Evolutionary conservation across 352 stramenopile species (phyloP), one percentile per base, ranked within the genome.

Genomic region (Pilasporangium apinafurcum): DNA sequence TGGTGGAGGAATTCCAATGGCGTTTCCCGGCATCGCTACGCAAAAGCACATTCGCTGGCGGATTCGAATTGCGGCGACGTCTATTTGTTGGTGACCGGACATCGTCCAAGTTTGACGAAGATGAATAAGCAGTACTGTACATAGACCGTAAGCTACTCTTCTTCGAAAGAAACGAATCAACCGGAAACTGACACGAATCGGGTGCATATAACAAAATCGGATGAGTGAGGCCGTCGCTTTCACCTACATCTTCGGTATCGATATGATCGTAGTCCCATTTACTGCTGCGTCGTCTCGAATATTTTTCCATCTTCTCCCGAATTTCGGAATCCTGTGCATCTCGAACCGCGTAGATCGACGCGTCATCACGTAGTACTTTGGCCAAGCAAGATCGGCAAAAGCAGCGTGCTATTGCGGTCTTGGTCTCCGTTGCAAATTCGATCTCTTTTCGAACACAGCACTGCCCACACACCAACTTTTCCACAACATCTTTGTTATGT

Each of bases 351-450:
- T 79, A 85, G 29, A 65, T 36, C 21, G 60, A 62, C 16, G 72
- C 56, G 48, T 87, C 69, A 29, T 80, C 64, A 8, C 53, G 67
- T 17, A 78, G 34, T 28, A 85, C 65, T 24, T 65, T 79, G 20
- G 51, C 51, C 22, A 83, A 51, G 38, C 75, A 87, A 37, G 66
- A 51, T 31, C 68, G 68, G 40, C 75, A 87, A 34, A 87, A 82
- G 53, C 71, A 84, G 6, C 69, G 65, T 1, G 71, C 51, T 0
- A 68, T 31, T 4, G 51, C 44, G 0, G 54, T 48, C 2, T 51
- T 32, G 1, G 28, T 39, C 0, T 46, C 41, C 4, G 53, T 42
- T n/a, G 59, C 57, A 1, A 61, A 52, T 29, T 72, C 53, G 30
- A 70, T 68, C 33, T 83, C 69, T 35, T 65, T 65, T 1, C 65